Evolutionary conservation across 495 filamentous ascomycete genomes (phyloP).

Genomic region (Aspergillus ellipticus): DNA sequence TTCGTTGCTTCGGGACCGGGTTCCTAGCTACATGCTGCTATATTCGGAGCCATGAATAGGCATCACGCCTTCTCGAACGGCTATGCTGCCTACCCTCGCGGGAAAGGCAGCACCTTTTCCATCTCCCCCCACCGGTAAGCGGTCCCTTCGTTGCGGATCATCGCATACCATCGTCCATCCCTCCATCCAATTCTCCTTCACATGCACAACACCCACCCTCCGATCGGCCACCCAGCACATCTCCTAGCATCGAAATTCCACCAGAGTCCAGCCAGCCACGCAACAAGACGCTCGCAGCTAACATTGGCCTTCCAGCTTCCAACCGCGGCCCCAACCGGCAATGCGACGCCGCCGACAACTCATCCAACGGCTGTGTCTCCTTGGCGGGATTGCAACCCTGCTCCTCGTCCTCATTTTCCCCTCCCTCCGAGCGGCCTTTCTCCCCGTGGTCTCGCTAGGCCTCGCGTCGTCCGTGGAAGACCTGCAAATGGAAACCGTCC

Average conservation of each 20-base stretch:
- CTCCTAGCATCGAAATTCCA: not conserved
- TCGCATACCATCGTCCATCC: not conserved
- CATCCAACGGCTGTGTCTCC: constrained; percentile 59
- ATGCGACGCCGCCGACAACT: constrained; percentile 71
- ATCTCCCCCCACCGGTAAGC: constrained; percentile 83
- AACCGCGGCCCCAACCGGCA: constrained; percentile 75
- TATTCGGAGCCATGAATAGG: constrained; percentile 47
- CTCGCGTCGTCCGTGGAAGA: constrained; percentile 65
- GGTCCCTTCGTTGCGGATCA: not conserved
- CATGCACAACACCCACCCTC: not conserved
- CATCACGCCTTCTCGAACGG: constrained; percentile 74
- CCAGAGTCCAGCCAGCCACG: not conserved
- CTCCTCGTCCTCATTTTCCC: constrained; percentile 66
- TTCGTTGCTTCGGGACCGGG: constrained; percentile 9
- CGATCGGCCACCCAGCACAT: not conserved
- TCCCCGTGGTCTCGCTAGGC: constrained; percentile 62
- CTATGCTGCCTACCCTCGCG: constrained; percentile 60
- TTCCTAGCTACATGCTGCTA: constrained; percentile 25
- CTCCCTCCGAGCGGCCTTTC: constrained; percentile 64
- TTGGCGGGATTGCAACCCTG: constrained; percentile 50
- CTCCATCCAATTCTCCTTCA: not conserved
- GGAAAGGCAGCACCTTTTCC: constrained; percentile 65
- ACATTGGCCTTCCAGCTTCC: constrained; percentile 58
- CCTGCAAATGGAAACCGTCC: constrained; percentile 83
- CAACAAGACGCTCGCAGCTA: not conserved